A percentile compares a stretch with the other conserved stretches of the same genome.
Conservation (phyloP, 1,284 basidiomycete species). For the Austroboletus niveus region DNA sequence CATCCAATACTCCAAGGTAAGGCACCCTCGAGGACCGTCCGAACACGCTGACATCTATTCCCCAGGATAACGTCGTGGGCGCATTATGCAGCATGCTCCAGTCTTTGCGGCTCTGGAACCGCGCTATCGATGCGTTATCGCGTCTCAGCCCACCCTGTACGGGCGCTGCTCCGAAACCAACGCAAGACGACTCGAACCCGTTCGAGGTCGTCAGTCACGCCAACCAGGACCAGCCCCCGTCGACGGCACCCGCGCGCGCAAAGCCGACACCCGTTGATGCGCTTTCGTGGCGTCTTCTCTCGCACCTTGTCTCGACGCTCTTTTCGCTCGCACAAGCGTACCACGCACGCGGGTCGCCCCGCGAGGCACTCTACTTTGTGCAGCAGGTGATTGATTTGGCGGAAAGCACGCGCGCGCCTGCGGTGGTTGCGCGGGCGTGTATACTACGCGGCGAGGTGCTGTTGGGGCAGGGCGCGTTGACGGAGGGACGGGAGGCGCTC, state of each 20-base stretch:
- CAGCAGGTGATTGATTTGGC: constrained; percentile 72
- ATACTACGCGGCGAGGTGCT: constrained; percentile 68
- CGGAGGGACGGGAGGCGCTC: constrained; percentile 53
- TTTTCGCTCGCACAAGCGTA: constrained; percentile 66
- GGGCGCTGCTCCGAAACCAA: constrained; percentile 24
- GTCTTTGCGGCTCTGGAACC: constrained; percentile 76
- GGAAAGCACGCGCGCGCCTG: constrained; percentile 60
- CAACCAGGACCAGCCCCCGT: constrained; percentile 28
- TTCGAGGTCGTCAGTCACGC: constrained; percentile 49
- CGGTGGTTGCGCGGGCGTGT: constrained; percentile 62
- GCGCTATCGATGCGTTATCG: constrained; percentile 69
- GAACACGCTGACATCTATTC: not conserved
- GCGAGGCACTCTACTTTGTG: constrained; percentile 81
- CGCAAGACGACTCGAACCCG: constrained; percentile 50
- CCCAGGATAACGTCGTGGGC: constrained; percentile 65
- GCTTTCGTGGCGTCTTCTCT: constrained; percentile 74
- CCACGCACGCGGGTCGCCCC: constrained; percentile 69
- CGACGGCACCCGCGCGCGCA: constrained; percentile 16
- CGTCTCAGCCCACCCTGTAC: constrained; percentile 49
- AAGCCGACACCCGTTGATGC: constrained; percentile 41
- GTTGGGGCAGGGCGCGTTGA: constrained; percentile 56
- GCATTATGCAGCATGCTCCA: constrained; percentile 66
- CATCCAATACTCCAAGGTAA: constrained; percentile 67
- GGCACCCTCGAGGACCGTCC: constrained; percentile 7
- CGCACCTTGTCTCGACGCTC: constrained; percentile 63